Base-by-base conservation (phyloP, 106 monocot species). In the Posidonia australis region DNA sequence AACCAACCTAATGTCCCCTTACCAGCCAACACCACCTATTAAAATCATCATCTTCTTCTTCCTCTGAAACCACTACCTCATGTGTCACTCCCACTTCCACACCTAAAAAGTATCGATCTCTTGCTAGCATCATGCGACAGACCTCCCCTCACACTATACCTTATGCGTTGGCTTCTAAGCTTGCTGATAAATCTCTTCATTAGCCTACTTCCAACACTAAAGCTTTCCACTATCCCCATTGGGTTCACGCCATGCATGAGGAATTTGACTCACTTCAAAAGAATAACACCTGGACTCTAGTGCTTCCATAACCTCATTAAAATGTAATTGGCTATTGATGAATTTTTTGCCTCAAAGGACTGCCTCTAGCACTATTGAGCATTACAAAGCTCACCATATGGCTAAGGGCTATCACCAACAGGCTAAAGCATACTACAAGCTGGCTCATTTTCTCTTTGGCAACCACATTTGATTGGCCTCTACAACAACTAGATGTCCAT, bases 401-500 rank as follows among this genome's bases (percentile, higher is more conserved):
- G 57, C 27, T 19, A 58, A 58, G 19, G 57, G 57, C 6, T 58
- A 14, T 16, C 23, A 29, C 57, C 57, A 58, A 25, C 27, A 26
- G 19, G 22, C 1, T 58, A 9, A 16, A 58, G 3, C 10, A 5
- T 29, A 19, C 57, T 5, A 58, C 28, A 9, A 58, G 13, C 23
- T 19, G 57, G 3, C 9, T 19, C 2, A 29, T 58, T 19, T 21
- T 58, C n/a, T n/a, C n/a, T n/a, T n/a, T n/a, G n/a, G n/a, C n/a
- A n/a, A n/a, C n/a, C n/a, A n/a, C n/a, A n/a, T n/a, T n/a, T n/a
- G n/a, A n/a, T n/a, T n/a, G n/a, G n/a, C n/a, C n/a, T n/a, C n/a
- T n/a, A n/a, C n/a, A 26, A 5, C 66, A 66, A 17, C 18, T 66
- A 26, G 51, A 63, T 16, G 24, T 66, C 10, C 51, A 16, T 28